Evolutionary conservation across 805 yeast species (phyloP).

Genomic region (Ogataea henricii): DNA sequence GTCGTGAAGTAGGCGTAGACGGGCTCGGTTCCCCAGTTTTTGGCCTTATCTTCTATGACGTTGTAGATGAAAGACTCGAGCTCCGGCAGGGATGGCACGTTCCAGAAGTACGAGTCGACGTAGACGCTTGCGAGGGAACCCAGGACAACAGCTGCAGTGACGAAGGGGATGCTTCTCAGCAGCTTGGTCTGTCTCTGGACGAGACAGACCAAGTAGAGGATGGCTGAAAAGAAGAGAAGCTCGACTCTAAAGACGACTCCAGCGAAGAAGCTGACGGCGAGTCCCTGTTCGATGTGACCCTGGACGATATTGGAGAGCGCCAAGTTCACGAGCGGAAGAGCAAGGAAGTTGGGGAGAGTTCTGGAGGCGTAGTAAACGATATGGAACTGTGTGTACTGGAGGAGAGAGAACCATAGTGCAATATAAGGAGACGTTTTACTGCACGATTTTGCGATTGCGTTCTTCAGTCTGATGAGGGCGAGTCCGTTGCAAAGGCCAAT

Average conservation of each 20-base stretch:
- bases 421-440: constrained; percentile 26
- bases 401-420: constrained; percentile 60
- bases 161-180: constrained; percentile 40
- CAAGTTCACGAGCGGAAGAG: constrained; percentile 67
- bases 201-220: constrained; percentile 50
- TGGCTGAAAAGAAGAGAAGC: constrained; percentile 53
- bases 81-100: constrained; percentile 61
- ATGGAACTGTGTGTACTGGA: constrained; percentile 75
- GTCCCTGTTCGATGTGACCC: constrained; percentile 49
- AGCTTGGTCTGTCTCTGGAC: constrained; percentile 50
- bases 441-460: constrained; percentile 34
- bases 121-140: constrained; percentile 51
- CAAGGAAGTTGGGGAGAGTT: constrained; percentile 85
- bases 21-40: constrained; percentile 87
- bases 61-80: constrained; percentile 71
- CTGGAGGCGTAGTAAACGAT: constrained; percentile 77
- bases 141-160: constrained; percentile 48
- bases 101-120: constrained; percentile 83
- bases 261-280: constrained; percentile 58
- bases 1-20: constrained; percentile 62
- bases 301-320: constrained; percentile 53
- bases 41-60: constrained; percentile 70
- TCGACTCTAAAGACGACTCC: constrained; percentile 77
- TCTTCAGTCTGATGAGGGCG: constrained; percentile 53
- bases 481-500: constrained; percentile 64